Evolutionary conservation across 2,329 filamentous ascomycete genomes (phyloP), one percentile per base, ranked within the genome.

Genomic region (Talaromyces islandicus): DNA sequence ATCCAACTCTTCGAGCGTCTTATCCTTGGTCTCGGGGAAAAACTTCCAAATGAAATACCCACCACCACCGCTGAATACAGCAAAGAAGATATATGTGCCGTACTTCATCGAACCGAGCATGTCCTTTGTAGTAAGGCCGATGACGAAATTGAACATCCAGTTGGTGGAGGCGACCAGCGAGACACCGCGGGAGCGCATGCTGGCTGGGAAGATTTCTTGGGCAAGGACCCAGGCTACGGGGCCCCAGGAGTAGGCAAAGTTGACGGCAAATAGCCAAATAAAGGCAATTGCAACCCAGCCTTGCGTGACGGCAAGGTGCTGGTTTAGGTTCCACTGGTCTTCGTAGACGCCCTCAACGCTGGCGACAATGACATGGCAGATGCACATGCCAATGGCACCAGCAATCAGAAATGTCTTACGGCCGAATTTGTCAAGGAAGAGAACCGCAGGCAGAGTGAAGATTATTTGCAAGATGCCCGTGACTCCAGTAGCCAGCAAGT

Each of bases 341-440:
- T 85, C 73, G 69, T 86, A 84, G 66, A 80, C 85, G 48, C 59
- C 59, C 35, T 60, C 59, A 32, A 60, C 55, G 38, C 46, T 27
- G 32, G 85, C 88, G 60, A 90, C 86, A 65, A 90, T 85, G 64
- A 90, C 82, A 69, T 90, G 88, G 68, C 85, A 90, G 5, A 80
- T 75, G n/a, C 80, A 85, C 87, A 90, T 91, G 12, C 87, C 87
- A 14, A 88, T 74, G 1, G 87, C 87, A 29, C 88, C 75, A 25
- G 64, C 58, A 12, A 73, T 70, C 4, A 76, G 61, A 54, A 74
- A 69, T 12, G 68, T 70, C 64, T 71, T 76, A 54, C 75, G 68
- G 19, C 73, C 74, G 24, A 76, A 69, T 48, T 71, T 73, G 58
- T 76, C 72, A 43, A 76, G 69, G 60, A 66, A 73, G 19, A 73